A percentile compares a stretch with the other conserved stretches of the same genome.
Evolutionary conservation across 2,329 filamentous ascomycete genomes (phyloP).

Genomic region (Drechslerella coelobrocha): DNA sequence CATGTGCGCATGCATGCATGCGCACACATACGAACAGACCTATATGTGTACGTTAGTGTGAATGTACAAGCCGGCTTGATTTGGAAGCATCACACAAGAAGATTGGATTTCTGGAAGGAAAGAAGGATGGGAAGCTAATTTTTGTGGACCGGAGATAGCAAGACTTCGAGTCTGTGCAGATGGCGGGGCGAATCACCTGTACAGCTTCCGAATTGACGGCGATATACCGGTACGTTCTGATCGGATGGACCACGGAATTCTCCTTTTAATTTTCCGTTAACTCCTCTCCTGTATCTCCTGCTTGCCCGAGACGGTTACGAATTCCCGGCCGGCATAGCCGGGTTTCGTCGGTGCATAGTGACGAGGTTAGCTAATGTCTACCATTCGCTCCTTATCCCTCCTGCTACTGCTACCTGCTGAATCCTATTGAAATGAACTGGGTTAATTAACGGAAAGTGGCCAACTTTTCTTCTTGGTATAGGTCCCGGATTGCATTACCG

Average conservation of each 20-base stretch:
- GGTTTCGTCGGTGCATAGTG: neutral
- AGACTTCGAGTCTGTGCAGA: conserved; percentile 80
- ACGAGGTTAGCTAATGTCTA: neutral
- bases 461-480: conserved; percentile 53
- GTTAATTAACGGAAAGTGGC: neutral
- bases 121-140: conserved; percentile 17
- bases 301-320: neutral
- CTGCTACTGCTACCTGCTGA: neutral
- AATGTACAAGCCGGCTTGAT: too few species aligned
- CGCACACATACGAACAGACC: conserved; percentile 51
- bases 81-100: too few species aligned
- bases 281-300: too few species aligned
- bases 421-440: conserved; percentile 7
- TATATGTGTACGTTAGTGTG: too few species aligned
- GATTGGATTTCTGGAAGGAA: too few species aligned
- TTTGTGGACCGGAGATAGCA: conserved; percentile 60
- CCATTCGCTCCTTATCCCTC: neutral
- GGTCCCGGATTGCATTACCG: conserved; percentile 76
- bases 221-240: conserved; percentile 28
- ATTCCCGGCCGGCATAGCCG: neutral
- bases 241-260: neutral
- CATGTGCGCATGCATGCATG: conserved; percentile 5
- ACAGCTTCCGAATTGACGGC: conserved; percentile 57
- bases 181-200: conserved; percentile 83
- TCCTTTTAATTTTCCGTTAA: neutral